Evolutionary conservation across 371 early-diverging fungal species (phyloP), one percentile per base, ranked within the genome.

Genomic region (Amoeboaphelidium protococcarum): DNA sequence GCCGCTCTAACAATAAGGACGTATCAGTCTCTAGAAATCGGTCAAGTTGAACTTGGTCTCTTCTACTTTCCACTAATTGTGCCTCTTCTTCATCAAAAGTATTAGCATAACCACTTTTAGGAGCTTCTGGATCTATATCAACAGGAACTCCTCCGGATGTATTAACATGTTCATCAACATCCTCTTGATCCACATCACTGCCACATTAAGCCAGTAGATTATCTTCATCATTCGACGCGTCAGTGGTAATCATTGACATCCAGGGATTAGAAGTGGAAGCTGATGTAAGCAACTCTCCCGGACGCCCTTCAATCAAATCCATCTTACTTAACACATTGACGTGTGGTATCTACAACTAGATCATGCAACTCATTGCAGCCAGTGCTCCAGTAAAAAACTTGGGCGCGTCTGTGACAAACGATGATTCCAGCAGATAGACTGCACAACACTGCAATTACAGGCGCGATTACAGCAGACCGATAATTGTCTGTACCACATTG

Each of bases 291-390:
- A 43, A 13, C 4, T 22, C 43, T 12, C 23, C 43, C 13, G 23
- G 43, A 6, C 20, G 4, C 37, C 16, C 37, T 16, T 69, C 77
- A 26, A 90, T 56, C 50, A 98, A 58, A 63, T 98, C 98, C 80
- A 88, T 84, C 63, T 98, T 98, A 42, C 84, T 80, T 72, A 97
- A 68, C 20, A 98, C 86, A 58, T 95, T 95, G 56, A 96, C 71
- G 59, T 91, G 86, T 10, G 96, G 90, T 24, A 94, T 77, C 51
- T 87, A 86, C 47, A 95, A 60, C 59, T 89, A 82, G 46, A 89
- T 71, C 91, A 92, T 94, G 19, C 82, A 80, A 49, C 80, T 71
- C 62, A 79, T 82, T 10, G 37, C 6, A 6, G 16, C 37, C 37
- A 31, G 37, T 2, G 87, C 86, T 6, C 94, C 94, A 12, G 85